Conservation (phyloP, 805 yeast species). For the Metschnikowia lunata region DNA sequence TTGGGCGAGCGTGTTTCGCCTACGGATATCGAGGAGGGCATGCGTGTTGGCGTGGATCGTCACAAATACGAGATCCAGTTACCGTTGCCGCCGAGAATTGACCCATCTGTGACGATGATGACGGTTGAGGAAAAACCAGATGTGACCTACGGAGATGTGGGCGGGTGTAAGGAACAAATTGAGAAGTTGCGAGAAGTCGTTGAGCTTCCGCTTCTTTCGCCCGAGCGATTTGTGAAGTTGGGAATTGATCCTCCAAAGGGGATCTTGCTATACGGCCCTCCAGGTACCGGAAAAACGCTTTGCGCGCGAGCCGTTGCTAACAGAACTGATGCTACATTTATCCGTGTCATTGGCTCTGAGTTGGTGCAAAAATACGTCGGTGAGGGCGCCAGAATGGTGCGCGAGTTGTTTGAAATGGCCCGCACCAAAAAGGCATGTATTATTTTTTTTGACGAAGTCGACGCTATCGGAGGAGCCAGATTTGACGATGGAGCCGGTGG, state of each 20-base stretch:
- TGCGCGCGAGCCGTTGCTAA: slow-evolving; percentile 99
- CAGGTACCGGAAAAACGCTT: slow-evolving; percentile 97
- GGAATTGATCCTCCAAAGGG: slow-evolving; percentile 99
- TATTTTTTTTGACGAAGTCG: slow-evolving; percentile 96
- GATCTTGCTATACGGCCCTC: slow-evolving; percentile 92
- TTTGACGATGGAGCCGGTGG: slow-evolving; percentile 99
- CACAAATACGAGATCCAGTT: slow-evolving; percentile 94
- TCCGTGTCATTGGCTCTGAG: slow-evolving; percentile 97
- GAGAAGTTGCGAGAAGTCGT: slow-evolving; percentile 42
- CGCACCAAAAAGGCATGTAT: slow-evolving; percentile 97
- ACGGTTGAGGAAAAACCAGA: slow-evolving; percentile 99
- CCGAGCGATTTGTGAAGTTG: slow-evolving; percentile 92
- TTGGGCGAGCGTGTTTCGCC: slow-evolving; percentile 96
- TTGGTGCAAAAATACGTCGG: slow-evolving; percentile 98
- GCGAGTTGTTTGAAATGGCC: slow-evolving; percentile 98
- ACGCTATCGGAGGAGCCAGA: slow-evolving; percentile 99
- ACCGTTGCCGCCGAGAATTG: slow-evolving; percentile 96
- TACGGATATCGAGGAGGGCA: slow-evolving; percentile 98
- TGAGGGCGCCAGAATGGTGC: slow-evolving; percentile 99
- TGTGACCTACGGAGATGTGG: slow-evolving; percentile 96
- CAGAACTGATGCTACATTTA: slow-evolving; percentile 97
- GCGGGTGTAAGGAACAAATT: slow-evolving; percentile 98
- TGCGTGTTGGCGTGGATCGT: slow-evolving; percentile 99
- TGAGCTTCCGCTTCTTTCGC: slow-evolving; percentile 52
- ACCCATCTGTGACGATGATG: slow-evolving; percentile 99